Evolutionary conservation across 2,329 filamentous ascomycete species (phyloP), one percentile per base, ranked within the genome.

Genomic region (Clarireedia homoeocarpa): DNA sequence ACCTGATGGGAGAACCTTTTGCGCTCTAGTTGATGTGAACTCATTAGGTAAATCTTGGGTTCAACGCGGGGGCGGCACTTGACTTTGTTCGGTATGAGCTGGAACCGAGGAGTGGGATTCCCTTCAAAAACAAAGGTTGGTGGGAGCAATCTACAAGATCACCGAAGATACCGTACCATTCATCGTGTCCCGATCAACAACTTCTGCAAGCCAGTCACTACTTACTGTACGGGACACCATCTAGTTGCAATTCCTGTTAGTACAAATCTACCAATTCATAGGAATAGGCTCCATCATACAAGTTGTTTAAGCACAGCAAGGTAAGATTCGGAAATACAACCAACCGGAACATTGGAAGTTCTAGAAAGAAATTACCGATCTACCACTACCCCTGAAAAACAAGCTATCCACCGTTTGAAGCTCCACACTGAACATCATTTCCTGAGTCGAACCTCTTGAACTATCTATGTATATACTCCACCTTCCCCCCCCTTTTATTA

Each of bases 311-410:
- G 14, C 20, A 20, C 20, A 20, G 20, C 20, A 42, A 26, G 48
- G 45, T 54, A 54, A 49, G 15, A 44, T 51, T 38, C 46, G 46
- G 47, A 55, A 24, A 36, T 15, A 34, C 36, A 53, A 5, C 39
- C 39, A 42, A 50, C 46, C 38, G 26, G 46, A 50, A 44, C 36
- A 20, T 50, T 42, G n/a, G 40, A 44, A 42, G 36, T 55, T 55
- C 38, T 44, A 50, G 36, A 50, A 55, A 38, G 17, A n/a, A 55
- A 55, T 55, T 55, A 55, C 53, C 53, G 53, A 44, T 44, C 40
- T 27, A 10, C 14, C 39, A 20, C 17, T 17, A 10, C 46, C 53
- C 53, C 46, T 55, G 45, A 48, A 42, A 34, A n/a, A 9, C 39
- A 42, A 14, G 39, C n/a, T 42, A 42, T 42, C 39, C 39, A 42